Percentiles rank a stretch among this genome's conserved stretches.
These are phyloP conservation scores for Xylariaceae sp. DNA, from an alignment of 2,329 filamentous ascomycete species.

Conservation along the genomic window DNA sequence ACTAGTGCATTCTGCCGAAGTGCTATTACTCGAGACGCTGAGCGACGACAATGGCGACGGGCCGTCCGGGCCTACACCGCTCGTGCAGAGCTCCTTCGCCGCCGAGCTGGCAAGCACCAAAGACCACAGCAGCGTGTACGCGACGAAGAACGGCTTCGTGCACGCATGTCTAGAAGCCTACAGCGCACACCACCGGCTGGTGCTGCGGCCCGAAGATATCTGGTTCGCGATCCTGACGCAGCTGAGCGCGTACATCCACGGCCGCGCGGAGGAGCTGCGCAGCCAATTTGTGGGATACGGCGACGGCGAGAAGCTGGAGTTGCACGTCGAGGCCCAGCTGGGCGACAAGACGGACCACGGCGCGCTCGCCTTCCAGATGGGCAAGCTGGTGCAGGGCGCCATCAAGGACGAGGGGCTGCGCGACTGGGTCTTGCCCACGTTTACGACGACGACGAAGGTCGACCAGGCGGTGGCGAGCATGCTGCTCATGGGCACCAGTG, in stretches of 20 bases:
- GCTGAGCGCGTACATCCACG: slow-evolving; percentile 51
- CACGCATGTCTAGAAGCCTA: slow-evolving; percentile 46
- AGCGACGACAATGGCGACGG: slow-evolving; percentile 32
- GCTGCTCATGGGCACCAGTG: slow-evolving; percentile 51
- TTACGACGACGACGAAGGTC: slow-evolving; percentile 50
- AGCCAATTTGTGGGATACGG: slow-evolving; percentile 44
- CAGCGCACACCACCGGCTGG: slow-evolving; percentile 49
- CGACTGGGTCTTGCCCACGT: slow-evolving; percentile 51
- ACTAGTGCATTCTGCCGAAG: slow-evolving; percentile 30
- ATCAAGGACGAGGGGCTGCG: slow-evolving; percentile 45
- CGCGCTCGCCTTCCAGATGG: slow-evolving; percentile 44
- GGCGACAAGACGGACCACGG: slow-evolving; percentile 35
- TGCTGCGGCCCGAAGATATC: slow-evolving; percentile 55
- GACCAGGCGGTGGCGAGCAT: slow-evolving; percentile 48
- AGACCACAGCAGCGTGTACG: slow-evolving; percentile 33
- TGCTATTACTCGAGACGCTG: slow-evolving; percentile 31
- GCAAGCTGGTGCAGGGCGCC: slow-evolving; percentile 44
- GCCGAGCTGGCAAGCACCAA: slow-evolving; percentile 11
- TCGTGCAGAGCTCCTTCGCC: slow-evolving; percentile 32
- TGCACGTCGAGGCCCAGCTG: slow-evolving; percentile 26
- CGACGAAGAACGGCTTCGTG: slow-evolving; percentile 42
- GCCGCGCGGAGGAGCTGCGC: slow-evolving; percentile 51
- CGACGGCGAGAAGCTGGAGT: slow-evolving; percentile 45
- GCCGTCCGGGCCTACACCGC: slow-evolving; percentile 29
- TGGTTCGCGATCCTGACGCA: slow-evolving; percentile 56